These are phyloP conservation scores for Cladophialophora psammophila DNA, from an alignment of 2,329 filamentous ascomycete genomes.

Conservation along the genomic window DNA sequence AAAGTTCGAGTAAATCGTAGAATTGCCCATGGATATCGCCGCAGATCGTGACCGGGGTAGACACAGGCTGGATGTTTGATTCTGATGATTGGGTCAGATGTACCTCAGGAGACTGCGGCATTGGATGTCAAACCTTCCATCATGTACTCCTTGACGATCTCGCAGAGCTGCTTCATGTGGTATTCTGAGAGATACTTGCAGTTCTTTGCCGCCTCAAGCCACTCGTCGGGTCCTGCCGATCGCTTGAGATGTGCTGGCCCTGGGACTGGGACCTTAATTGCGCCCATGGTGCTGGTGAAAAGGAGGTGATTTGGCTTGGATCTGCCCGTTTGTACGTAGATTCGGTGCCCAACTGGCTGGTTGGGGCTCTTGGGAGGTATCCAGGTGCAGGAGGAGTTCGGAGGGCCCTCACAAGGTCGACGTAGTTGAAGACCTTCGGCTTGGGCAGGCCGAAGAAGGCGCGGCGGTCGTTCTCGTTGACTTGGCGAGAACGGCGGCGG, in stretches of 20 bases:
- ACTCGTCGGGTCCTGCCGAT: slow-evolving; percentile 89
- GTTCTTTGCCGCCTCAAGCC: slow-evolving; percentile 94
- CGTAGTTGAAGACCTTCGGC: slow-evolving; percentile 33
- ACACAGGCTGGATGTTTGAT: slow-evolving; percentile 98
- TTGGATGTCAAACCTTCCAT: slow-evolving; percentile 79
- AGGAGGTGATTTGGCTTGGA: slow-evolving; percentile 20
- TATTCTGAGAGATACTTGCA: slow-evolving; percentile 95
- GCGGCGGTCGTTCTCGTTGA: slow-evolving; percentile 34
- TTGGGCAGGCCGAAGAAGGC: slow-evolving; percentile 27
- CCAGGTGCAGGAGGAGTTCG: slow-evolving; percentile 27
- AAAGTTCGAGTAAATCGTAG: slow-evolving; percentile 95
- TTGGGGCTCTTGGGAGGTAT: slow-evolving; percentile 30
- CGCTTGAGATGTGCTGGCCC: slow-evolving; percentile 85
- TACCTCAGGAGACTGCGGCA: slow-evolving; percentile 1
- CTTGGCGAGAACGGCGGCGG: slow-evolving; percentile 33
- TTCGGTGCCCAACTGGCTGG: slow-evolving; percentile 25
- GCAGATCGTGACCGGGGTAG: slow-evolving; percentile 94
- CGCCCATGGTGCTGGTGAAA: slow-evolving; percentile 33
- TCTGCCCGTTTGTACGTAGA: slow-evolving; percentile 43
- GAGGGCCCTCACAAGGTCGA: slow-evolving; percentile 32
- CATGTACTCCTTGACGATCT: slow-evolving; percentile 97
- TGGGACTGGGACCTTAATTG: slow-evolving; percentile 74
- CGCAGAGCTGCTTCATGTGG: slow-evolving; percentile 98
- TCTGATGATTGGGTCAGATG: slow-evolving; percentile 61
- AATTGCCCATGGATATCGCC: slow-evolving; percentile 99